phyloP scores from a whole-genome alignment of 495 filamentous ascomycete species.

The Jackrogersella minutella region DNA sequence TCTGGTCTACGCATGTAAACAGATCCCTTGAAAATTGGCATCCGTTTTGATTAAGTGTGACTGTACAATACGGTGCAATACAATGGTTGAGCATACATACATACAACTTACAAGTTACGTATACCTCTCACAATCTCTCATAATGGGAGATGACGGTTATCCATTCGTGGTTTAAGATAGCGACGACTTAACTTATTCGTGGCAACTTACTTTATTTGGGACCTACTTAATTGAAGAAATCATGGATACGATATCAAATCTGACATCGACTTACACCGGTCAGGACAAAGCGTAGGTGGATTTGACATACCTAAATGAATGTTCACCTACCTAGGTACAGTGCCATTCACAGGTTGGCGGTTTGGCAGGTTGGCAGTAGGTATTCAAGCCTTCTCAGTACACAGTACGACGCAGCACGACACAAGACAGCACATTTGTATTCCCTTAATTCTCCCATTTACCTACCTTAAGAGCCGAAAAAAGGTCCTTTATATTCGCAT shows the following conservation, averaged over 20 bases:
- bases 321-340: not conserved
- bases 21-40: not conserved
- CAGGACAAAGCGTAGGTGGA: not conserved
- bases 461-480: not conserved
- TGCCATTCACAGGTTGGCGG: no score
- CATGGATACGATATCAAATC: not conserved
- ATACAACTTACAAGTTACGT: slow-evolving; percentile 10
- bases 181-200: not conserved
- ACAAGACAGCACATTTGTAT: slow-evolving; percentile 38
- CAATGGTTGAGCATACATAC: slow-evolving; percentile 2
- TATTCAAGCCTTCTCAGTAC: slow-evolving; percentile 1
- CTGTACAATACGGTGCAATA: no score
- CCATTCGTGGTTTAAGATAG: not conserved
- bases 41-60: slow-evolving; percentile 4
- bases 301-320: no score
- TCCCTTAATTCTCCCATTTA: not conserved
- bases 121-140: slow-evolving; percentile 19
- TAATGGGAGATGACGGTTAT: not conserved
- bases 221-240: not conserved
- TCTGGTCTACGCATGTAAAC: not conserved
- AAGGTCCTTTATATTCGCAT: not conserved
- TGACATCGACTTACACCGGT: not conserved
- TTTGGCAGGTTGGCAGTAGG: not conserved
- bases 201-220: not conserved
- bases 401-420: slow-evolving; percentile 20